phyloP scores from a whole-genome alignment of 1,284 basidiomycete species.

The Microbotryomycetes sp. region DNA sequence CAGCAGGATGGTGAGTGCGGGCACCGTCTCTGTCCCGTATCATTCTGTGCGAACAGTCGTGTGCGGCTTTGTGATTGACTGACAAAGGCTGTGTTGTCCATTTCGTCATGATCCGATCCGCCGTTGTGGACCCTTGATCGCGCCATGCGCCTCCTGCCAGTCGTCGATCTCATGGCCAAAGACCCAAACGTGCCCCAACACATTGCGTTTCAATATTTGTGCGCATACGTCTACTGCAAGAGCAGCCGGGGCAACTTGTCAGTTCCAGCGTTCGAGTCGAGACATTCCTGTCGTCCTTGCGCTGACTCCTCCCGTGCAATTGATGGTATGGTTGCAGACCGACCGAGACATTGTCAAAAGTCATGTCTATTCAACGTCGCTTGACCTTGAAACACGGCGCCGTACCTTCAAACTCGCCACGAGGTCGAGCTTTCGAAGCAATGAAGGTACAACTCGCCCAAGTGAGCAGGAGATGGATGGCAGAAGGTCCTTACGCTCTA shows the following conservation, averaged over 20 bases:
- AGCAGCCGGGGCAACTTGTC: conserved; percentile 24
- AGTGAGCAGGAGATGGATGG: conserved; percentile 20
- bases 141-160: too few species aligned
- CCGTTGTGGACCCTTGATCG: background rate
- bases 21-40: too few species aligned
- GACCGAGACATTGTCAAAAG: conserved; percentile 25
- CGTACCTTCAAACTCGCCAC: background rate
- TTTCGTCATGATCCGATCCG: background rate
- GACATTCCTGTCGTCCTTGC: too few species aligned
- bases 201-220: conserved; percentile 12
- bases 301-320: background rate
- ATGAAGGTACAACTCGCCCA: conserved; percentile 17
- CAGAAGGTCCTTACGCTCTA: conserved; percentile 16
- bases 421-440: conserved; percentile 24
- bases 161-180: conserved; percentile 14
- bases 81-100: too few species aligned
- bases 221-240: conserved; percentile 28
- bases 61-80: too few species aligned
- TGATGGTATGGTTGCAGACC: conserved; percentile 1
- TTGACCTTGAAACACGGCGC: background rate
- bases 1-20: background rate
- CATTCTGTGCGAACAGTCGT: too few species aligned
- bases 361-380: conserved; percentile 25
- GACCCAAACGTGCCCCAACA: conserved; percentile 13
- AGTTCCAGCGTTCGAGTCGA: background rate